Percentiles rank a stretch among this genome's conserved stretches.
Conservation (phyloP, 2,329 filamentous ascomycete species). For the Trichoderma hamatum region DNA sequence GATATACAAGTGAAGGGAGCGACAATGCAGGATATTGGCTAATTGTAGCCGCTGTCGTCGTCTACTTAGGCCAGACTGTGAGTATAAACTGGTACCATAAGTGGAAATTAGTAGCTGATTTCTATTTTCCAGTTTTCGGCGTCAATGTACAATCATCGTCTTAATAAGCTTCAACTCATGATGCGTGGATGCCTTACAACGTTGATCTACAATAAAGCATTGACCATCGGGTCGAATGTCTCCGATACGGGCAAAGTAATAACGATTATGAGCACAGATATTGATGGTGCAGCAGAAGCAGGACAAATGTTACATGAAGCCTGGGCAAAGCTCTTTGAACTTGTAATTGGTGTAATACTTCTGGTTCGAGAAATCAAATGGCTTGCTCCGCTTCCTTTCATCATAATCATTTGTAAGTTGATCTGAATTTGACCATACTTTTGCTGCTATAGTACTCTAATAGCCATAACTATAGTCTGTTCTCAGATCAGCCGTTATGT, state of each 20-base stretch:
- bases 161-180: slow-evolving; percentile 41
- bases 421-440: not conserved
- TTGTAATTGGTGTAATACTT: slow-evolving; percentile 45
- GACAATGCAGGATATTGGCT: slow-evolving; percentile 37
- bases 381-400: slow-evolving; percentile 46
- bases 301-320: slow-evolving; percentile 47
- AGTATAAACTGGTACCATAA: not conserved
- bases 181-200: slow-evolving; percentile 42
- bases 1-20: slow-evolving; percentile 29
- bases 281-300: slow-evolving; percentile 39
- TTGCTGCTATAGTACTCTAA: not conserved
- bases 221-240: slow-evolving; percentile 31
- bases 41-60: slow-evolving; percentile 37
- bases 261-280: slow-evolving; percentile 48
- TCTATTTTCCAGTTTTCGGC: slow-evolving; percentile 36
- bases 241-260: slow-evolving; percentile 41
- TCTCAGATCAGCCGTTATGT: slow-evolving; percentile 47
- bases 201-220: slow-evolving; percentile 42
- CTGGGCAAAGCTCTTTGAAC: slow-evolving; percentile 48
- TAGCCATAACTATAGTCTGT: slow-evolving; percentile 38
- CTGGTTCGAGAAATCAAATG: slow-evolving; percentile 46
- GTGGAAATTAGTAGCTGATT: not conserved
- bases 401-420: slow-evolving; percentile 46
- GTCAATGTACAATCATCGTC: slow-evolving; percentile 37
- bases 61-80: slow-evolving; percentile 46